These are phyloP conservation scores for Ormosia emarginata DNA, from an alignment of 306 rosid species.

Conservation along the genomic window DNA sequence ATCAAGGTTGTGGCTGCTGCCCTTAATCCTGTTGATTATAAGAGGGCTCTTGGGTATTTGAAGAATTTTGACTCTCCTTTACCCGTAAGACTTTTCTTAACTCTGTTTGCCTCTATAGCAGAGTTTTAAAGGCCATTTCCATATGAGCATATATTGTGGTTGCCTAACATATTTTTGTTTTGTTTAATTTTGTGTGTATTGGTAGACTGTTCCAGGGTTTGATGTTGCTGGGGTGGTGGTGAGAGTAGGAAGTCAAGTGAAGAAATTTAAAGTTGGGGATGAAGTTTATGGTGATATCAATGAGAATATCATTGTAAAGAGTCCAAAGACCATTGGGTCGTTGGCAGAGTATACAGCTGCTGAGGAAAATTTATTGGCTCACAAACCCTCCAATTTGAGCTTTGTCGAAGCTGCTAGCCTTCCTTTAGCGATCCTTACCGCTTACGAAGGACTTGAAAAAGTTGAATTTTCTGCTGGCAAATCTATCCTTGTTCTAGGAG, in stretches of 20 bases:
- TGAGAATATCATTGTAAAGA: not conserved
- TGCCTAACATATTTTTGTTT: not conserved
- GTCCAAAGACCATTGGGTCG: not conserved
- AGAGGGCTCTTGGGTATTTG: constrained; percentile 35
- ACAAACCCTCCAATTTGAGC: constrained; percentile 52
- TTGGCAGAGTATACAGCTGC: constrained; percentile 34
- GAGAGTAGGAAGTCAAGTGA: constrained; percentile 17
- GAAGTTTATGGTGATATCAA: not conserved
- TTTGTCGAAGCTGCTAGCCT: constrained; percentile 64
- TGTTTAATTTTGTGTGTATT: not conserved
- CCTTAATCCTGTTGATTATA: constrained; percentile 53
- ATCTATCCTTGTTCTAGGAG: constrained; percentile 61
- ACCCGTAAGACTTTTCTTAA: constrained; percentile 27
- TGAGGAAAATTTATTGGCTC: constrained; percentile 52
- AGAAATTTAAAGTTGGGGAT: constrained; percentile 20
- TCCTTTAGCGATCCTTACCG: constrained; percentile 56
- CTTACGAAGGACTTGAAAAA: constrained; percentile 51
- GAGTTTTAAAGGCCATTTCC: no score
- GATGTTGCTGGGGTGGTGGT: constrained; percentile 35
- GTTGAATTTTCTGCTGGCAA: constrained; percentile 39
- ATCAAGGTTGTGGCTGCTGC: constrained; percentile 57
- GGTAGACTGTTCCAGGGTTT: constrained; percentile 3
- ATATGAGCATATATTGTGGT: not conserved
- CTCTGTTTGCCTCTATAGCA: no score
- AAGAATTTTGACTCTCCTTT: constrained; percentile 12